Base-by-base conservation (phyloP, 768 basidiomycete species). In the Leccinum aurantiacum region DNA sequence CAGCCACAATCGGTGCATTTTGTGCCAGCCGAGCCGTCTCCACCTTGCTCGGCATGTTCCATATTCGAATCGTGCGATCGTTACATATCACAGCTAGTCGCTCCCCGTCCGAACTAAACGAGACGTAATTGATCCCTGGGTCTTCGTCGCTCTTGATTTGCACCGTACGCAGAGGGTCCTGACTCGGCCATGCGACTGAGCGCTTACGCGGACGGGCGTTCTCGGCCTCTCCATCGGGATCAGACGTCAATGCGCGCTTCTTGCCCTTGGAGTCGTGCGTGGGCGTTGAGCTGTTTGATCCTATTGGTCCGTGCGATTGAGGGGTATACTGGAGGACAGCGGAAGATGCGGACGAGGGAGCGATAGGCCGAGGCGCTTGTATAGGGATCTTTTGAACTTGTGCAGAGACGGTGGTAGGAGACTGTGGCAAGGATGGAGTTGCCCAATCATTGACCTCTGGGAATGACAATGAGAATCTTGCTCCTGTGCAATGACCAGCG, bases 11-110 rank as follows among this genome's bases (percentile, higher is more conserved):
- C 2, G 74, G 73, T 50, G 82, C 73, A 65, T 80, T 81, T 64
- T 87, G 84, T 22, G 78, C 70, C 52, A 90, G 73, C 50, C 81
- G 77, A 10, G 84, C 85, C 52, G 85, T 75, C 72, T 90, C 89
- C 44, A 70, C 69, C 14, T 72, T 74, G 31, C 65, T 75, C 33
- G 67, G 56, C 61, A 78, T 86, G 62, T 79, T 79, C 85, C 85
- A 88, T 68, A 90, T 81, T 49, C 88, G 85, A 52, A 89, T 75
- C 22, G 85, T 83, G 33, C 75, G 77, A 71, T 90, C 87, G 44
- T 76, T 71, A 83, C 88, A 88, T 63, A 75, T 77, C 56, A 87
- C 69, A 6, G 86, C 88, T 64, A 89, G 79, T 53, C 75, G 77
- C 37, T 74, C 75, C 25, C 87, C 87, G 60, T 84, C 82, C 24